Evolutionary conservation across 257 asterid genomes (phyloP), one percentile per base, ranked within the genome.

Genomic region (Nicotiana sylvestris): DNA sequence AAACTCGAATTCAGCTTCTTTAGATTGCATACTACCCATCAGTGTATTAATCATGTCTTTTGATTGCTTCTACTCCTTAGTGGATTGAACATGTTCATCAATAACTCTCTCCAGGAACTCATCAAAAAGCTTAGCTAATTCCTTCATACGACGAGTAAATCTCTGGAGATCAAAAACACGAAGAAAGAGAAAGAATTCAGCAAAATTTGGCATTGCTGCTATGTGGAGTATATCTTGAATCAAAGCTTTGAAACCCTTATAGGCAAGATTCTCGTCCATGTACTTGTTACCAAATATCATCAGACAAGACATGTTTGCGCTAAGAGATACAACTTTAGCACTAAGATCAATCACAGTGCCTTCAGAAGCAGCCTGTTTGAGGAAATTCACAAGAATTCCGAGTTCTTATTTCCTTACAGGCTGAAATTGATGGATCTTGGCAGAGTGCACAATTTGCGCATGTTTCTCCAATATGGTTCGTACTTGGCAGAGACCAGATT

Each of bases 381-480:
- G 33, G 16, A 0, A 69, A 13, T 55, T 65, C 35, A 81, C 51
- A 30, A 69, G 32, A 5, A 9, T 21, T 25, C 37, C 29, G n/a
- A 66, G 1, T 18, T 62, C 83, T 43, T 35, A 10, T 25, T 46
- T 80, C 17, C 78, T 67, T 33, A 66, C 29, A 2, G 78, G 30
- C 49, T 8, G 67, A 25, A 80, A 82, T 2, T 83, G 77, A 10
- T 2, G 81, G 13, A 83, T 70, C 66, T 81, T 86, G 4, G 4
- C 18, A 76, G 2, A 18, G 27, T 81, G 21, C 87, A 86, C 3
- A 86, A 78, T n/a, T 81, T 86, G 0, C 88, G 70, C 76, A 86
- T 80, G 12, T 57, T 83, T 9, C 84, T 74, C 88, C 88, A 85
- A 18, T 83, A 81, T 5, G 82, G 65, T 21, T 86, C 86, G 18